Percentiles rank a stretch among this genome's conserved stretches.
Evolutionary conservation across 352 stramenopile genomes (phyloP).

Genomic region (Pelagophyceae sp.): DNA sequence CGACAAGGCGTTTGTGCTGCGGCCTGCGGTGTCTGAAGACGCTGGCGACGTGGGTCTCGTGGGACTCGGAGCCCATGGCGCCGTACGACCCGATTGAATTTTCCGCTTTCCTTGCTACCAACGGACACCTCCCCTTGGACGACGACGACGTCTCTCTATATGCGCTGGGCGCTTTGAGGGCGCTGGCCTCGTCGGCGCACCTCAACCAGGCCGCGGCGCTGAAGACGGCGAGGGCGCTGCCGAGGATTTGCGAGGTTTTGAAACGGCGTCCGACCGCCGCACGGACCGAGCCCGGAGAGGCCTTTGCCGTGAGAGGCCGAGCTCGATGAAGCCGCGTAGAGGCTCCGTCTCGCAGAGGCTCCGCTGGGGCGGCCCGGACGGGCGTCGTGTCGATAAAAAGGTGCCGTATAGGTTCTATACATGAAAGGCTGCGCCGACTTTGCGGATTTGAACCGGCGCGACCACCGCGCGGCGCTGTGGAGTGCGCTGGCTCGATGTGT

Average conservation of each 20-base stretch:
- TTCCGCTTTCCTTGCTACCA: background rate
- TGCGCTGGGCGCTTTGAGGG: background rate
- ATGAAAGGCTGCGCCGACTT: no score
- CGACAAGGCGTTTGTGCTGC: background rate
- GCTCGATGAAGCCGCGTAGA: no score
- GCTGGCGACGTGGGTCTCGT: background rate
- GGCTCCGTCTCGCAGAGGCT: no score
- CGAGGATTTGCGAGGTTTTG: background rate
- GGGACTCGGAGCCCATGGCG: background rate
- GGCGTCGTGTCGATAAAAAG: no score
- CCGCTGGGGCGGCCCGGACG: no score
- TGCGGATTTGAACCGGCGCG: no score
- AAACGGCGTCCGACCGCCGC: no score
- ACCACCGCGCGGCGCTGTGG: background rate
- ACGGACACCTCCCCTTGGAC: background rate
- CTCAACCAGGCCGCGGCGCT: background rate
- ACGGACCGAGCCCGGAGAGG: no score
- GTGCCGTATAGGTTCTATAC: no score
- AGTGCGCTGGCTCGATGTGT: background rate
- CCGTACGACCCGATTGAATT: background rate
- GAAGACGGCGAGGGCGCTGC: background rate
- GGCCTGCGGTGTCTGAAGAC: background rate
- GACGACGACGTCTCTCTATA: background rate
- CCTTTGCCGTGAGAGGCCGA: no score
- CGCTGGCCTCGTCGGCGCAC: background rate